Percentiles rank a stretch among this genome's conserved stretches.
Conservation (phyloP, 768 basidiomycete genomes). For the Termitomyces eurrhizus region DNA sequence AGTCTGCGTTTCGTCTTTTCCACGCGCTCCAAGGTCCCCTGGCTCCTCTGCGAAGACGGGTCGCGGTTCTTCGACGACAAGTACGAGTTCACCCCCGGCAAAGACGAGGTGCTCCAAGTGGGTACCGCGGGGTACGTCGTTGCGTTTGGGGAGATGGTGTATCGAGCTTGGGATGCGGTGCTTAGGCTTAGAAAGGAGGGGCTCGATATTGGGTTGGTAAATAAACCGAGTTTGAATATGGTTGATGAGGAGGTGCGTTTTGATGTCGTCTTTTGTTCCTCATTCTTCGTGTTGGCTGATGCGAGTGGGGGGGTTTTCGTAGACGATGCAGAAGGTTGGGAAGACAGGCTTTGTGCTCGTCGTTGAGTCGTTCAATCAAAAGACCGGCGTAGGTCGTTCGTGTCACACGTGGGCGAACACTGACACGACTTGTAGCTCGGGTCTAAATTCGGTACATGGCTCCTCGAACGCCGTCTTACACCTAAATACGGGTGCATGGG, state of each 20-base stretch:
- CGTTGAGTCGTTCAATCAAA: constrained; percentile 83
- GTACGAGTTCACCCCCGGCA: constrained; percentile 81
- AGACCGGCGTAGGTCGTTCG: constrained; percentile 59
- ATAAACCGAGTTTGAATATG: constrained; percentile 80
- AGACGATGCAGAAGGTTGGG: constrained; percentile 70
- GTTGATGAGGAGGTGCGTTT: constrained; percentile 70
- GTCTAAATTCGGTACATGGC: constrained; percentile 82
- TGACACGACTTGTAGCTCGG: constrained; percentile 46
- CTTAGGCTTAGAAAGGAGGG: constrained; percentile 67
- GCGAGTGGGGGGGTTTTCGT: background rate
- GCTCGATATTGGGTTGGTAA: constrained; percentile 79
- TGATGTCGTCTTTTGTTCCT: background rate
- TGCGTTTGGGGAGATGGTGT: constrained; percentile 84
- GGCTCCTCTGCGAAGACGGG: constrained; percentile 76
- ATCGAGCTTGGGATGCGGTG: constrained; percentile 82
- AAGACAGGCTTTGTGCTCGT: constrained; percentile 75
- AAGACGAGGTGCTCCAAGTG: constrained; percentile 78
- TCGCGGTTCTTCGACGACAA: constrained; percentile 32
- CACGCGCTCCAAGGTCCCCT: constrained; percentile 86
- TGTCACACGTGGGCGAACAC: background rate
- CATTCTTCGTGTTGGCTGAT: background rate
- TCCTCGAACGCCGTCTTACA: constrained; percentile 75
- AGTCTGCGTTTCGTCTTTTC: constrained; percentile 87
- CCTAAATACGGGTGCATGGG: constrained; percentile 84
- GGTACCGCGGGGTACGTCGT: constrained; percentile 82